Evolutionary conservation across 1,284 basidiomycete species (phyloP), one percentile per base, ranked within the genome.

Genomic region (Agroathelia rolfsii): DNA sequence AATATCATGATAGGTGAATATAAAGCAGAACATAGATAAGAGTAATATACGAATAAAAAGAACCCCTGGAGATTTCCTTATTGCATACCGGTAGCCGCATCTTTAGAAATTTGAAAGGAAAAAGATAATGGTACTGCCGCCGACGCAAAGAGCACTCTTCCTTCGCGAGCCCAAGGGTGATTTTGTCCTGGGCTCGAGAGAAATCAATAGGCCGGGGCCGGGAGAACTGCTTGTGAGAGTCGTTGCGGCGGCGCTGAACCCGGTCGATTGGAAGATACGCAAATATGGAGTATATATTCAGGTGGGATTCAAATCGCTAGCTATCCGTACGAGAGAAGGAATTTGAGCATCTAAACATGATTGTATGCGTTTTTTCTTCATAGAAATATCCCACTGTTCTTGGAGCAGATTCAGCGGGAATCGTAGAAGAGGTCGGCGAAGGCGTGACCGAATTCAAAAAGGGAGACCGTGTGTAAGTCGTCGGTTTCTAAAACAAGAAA

Each of bases 181-280:
- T 10, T 55, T 50, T 30, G 36, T 29, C 3, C 31, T 64, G 17
- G 30, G 33, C 5, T 30, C 38, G 25, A 12, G 25, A 12, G 12
- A 12, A 12, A 15, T 26, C 5, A 12, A 12, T 11, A 26, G 12
- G 4, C 35, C 35, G 17, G 36, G 30, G 7, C 33, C 36, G 19
- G 28, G 28, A n/a, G 56, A 59, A 35, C 42, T 59, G 25, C 41
- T 57, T 13, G 43, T 57, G 41, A 45, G 48, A 35, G 56, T 54
- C 28, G 50, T 55, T 18, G 49, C 44, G 2, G 52, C 56, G 4
- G 46, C 48, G 1, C 41, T 39, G 3, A 56, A 58, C 33, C 56
- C 56, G 0, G 55, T 54, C 26, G 55, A 57, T 34, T 55, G 47
- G 49, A 54, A 26, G n/a, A n/a, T 23, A 17, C n/a, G 10, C 26